Base-by-base conservation (phyloP, 257 asterid genomes). In the Verbascum thapsus region DNA sequence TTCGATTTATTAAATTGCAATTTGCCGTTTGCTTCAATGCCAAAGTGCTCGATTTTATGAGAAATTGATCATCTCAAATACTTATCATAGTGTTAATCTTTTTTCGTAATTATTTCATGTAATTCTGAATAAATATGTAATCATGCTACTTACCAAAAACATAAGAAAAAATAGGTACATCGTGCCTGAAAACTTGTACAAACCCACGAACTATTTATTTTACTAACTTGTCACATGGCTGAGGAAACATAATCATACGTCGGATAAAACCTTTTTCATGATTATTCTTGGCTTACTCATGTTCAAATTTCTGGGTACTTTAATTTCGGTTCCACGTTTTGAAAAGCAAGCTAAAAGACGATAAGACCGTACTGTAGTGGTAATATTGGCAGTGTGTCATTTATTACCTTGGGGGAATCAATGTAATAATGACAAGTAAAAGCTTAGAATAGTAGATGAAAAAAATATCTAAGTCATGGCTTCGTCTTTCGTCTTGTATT, bases 181-280 rank as follows among this genome's bases (percentile, higher is more conserved):
- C n/a, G n/a, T n/a, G n/a, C n/a, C n/a, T n/a, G n/a, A n/a, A n/a
- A n/a, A n/a, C n/a, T n/a, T n/a, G n/a, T n/a, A n/a, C n/a, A n/a
- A n/a, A n/a, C n/a, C n/a, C n/a, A n/a, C n/a, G n/a, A n/a, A n/a
- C n/a, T n/a, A n/a, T n/a, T n/a, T n/a, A n/a, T n/a, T n/a, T n/a
- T n/a, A n/a, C n/a, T n/a, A n/a, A n/a, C n/a, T n/a, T n/a, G 64
- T 34, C 75, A 74, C 80, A 71, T 79, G 78, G 67, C 44, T 49
- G 64, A 55, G 58, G 57, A 26, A 78, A 74, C 76, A 68, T 13
- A 59, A 71, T 78, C 32, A 78, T 74, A n/a, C n/a, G n/a, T n/a
- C n/a, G n/a, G n/a, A n/a, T n/a, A n/a, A 47, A 53, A 69, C 59
- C 78, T 52, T 78, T 72, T 53, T 64, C 10, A 70, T 67, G 75